Percentiles rank a stretch among this genome's conserved stretches.
Conservation (phyloP, 1,139 yeast genomes). For the Scheffersomyces titani region DNA sequence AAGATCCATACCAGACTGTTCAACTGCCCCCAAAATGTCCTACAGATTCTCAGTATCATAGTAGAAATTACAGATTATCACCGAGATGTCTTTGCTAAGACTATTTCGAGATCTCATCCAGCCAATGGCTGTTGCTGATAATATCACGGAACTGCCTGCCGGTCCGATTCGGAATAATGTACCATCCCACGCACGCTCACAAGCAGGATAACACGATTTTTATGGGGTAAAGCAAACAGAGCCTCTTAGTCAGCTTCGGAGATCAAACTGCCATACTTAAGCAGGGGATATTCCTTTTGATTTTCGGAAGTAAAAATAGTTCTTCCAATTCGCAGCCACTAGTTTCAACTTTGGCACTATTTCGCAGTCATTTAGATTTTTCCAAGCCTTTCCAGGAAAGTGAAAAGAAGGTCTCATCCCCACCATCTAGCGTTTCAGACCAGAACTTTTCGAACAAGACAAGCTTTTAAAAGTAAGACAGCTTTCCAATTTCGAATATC, state of each 20-base stretch:
- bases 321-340: not conserved
- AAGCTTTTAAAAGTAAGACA: not conserved
- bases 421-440: not conserved
- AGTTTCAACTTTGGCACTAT: not conserved
- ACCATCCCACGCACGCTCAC: not conserved
- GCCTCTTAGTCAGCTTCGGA: not conserved
- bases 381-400: not conserved
- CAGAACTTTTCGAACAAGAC: not conserved
- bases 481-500: not conserved
- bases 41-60: not conserved
- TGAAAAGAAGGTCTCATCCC: not conserved
- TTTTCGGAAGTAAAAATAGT: not conserved
- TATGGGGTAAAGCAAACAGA: not conserved
- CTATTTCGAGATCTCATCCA: not conserved
- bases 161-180: not conserved
- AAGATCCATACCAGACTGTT: not conserved
- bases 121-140: not conserved
- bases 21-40: not conserved
- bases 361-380: not conserved
- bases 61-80: no score
- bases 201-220: not conserved
- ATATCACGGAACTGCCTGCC: not conserved
- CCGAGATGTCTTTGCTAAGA: not conserved
- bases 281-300: not conserved
- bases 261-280: not conserved